Evolutionary conservation across 2,329 filamentous ascomycete genomes (phyloP), one percentile per base, ranked within the genome.

Genomic region (Alternaria arborescens): DNA sequence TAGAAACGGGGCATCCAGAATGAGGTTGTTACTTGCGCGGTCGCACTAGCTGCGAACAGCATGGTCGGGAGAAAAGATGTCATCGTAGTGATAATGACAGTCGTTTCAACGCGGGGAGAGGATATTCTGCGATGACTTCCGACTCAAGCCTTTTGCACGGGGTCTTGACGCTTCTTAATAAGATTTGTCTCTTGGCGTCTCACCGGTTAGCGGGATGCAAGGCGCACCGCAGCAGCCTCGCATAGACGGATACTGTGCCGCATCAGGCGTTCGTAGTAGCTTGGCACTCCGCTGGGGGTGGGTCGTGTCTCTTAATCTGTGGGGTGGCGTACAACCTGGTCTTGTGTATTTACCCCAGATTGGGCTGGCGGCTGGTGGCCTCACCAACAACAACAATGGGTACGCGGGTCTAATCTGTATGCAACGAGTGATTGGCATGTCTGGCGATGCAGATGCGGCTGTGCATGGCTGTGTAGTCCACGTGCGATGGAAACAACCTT

Each of bases 21-120:
- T 12, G 52, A 46, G 41, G 52, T 55, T 32, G 52, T 55, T 6
- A 55, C 30, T 47, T 55, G 52, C 18, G 40, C 40, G 16, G 30
- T 24, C 6, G 40, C 18, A 6, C 22, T 55, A 28, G 41, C 41
- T 44, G 40, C 52, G 28, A 26, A 36, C 3, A 55, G 52, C 40
- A 55, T 42, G 28, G 41, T 36, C 14, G 30, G 24, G 42, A 36
- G 32, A 16, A 55, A 10, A 32, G 10, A 3, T 6, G 18, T 2
- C 41, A 46, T 44, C 28, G n/a, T 30, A 5, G 30, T 38, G 8
- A 41, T 24, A 4, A 6, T 40, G 14, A 18, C 20, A 2, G 7
- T 5, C 3, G 8, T 11, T 16, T 3, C 3, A n/a, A 12, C 8
- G 30, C 2, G 5, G 3, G 4, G 8, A 34, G 8, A n/a, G n/a